Conservation (phyloP, 2,329 filamentous ascomycete species). For the Alternaria triticimaculans region DNA sequence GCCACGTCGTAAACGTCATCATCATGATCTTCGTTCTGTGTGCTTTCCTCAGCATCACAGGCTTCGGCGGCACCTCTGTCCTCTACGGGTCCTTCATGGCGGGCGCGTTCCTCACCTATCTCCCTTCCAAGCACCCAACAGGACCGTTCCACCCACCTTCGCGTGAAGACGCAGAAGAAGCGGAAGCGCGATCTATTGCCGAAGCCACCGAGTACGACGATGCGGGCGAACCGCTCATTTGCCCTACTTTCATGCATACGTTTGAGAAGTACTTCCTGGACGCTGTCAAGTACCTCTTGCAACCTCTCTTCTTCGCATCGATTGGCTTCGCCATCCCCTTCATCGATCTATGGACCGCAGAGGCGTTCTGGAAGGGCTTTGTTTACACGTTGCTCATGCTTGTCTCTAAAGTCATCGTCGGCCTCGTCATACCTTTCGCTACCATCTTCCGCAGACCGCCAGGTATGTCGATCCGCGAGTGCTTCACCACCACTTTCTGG, state of each 20-base stretch:
- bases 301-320: slow-evolving; percentile 38
- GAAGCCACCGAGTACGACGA: neutral
- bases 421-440: neutral
- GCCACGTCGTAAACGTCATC: slow-evolving; percentile 28
- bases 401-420: slow-evolving; percentile 16
- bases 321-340: slow-evolving; percentile 40
- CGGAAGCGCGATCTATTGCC: slow-evolving; percentile 11
- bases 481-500: neutral
- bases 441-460: neutral
- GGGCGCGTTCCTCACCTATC: slow-evolving; percentile 36
- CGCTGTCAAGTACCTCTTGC: slow-evolving; percentile 50
- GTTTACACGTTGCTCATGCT: slow-evolving; percentile 38
- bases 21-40: slow-evolving; percentile 38
- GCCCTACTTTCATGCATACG: slow-evolving; percentile 36
- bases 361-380: slow-evolving; percentile 32
- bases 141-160: slow-evolving; percentile 29
- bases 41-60: slow-evolving; percentile 35
- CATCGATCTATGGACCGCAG: slow-evolving; percentile 33
- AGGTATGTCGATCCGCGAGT: neutral
- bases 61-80: slow-evolving; percentile 36
- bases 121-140: slow-evolving; percentile 26
- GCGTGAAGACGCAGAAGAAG: slow-evolving; percentile 31
- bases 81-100: slow-evolving; percentile 41
- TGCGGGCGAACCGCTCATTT: slow-evolving; percentile 15
- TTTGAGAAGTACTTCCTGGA: slow-evolving; percentile 53